Base-by-base conservation (phyloP, 2,329 filamentous ascomycete species). In the Leptographium flavum region DNA sequence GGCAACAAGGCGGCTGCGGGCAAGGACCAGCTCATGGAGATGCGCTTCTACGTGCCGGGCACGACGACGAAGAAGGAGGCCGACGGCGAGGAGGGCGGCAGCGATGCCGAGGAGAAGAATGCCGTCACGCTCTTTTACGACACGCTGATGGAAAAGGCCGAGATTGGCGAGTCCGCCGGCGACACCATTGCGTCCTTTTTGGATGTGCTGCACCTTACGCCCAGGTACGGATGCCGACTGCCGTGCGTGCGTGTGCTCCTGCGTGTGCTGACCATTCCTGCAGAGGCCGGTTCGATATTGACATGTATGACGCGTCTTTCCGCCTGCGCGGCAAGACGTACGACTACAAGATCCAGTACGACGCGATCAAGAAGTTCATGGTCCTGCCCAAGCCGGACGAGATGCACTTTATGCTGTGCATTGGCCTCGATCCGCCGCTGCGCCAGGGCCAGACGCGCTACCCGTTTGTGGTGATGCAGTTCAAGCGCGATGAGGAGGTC, bases 341-440 rank as follows among this genome's bases (percentile, higher is more conserved):
- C 70, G 93, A 98, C 69, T 98, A 98, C 78, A 98, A 98, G 75
- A 96, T 98, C 53, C 87, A 95, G 62, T 98, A 95, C 65, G 86
- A 95, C 47, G 79, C 82, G 42, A 87, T 96, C 67, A 98, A 98
- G 72, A 96, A 96, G 63, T 96, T 96, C 61, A 95, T 98, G 80
- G 76, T 96, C 27, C 78, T 98, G 6, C 92, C 92, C 40, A 98
- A 98, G 68, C 92, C 92, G n/a, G 92, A 98, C 61, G 92, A 98
- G 54, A 78, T 92, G 55, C 92, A 98, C 61, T 88, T 84, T 53
- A 83, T 98, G 69, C 86, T 98, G 53, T 90, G 87, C 51, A 82
- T 98, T 53, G 92, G 93, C 45, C 72, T 98, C 31, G 92, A 98
- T 57, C 92, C 92, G 22, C 92, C 92, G 31, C 74, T 98, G 50